These are phyloP conservation scores for Elsinoe fawcettii DNA, from an alignment of 2,329 filamentous ascomycete species.

Conservation along the genomic window DNA sequence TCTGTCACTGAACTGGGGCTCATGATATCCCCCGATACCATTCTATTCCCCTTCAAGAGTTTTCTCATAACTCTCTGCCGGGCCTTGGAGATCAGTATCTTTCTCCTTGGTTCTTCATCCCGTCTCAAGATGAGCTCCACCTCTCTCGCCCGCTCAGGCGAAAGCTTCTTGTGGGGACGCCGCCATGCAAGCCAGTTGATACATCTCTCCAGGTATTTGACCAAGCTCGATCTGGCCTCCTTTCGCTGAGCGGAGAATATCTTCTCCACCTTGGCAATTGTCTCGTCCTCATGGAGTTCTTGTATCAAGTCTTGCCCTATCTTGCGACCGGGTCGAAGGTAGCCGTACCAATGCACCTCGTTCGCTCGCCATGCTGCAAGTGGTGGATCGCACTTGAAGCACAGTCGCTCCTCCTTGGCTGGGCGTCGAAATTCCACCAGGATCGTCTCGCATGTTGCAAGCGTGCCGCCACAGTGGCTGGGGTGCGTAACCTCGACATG, in stretches of 20 bases:
- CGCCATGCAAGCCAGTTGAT: not conserved
- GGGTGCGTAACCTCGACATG: slow-evolving; percentile 1
- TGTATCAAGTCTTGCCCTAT: not conserved
- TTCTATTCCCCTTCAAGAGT: not conserved
- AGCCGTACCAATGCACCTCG: not conserved
- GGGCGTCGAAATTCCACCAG: not conserved
- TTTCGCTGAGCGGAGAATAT: not conserved
- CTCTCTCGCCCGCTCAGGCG: not conserved
- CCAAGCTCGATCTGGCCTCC: not conserved
- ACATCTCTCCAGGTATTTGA: not conserved
- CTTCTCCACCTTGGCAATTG: not conserved
- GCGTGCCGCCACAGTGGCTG: not conserved
- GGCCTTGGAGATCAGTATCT: not conserved
- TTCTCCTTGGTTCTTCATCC: not conserved
- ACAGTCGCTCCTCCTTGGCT: not conserved
- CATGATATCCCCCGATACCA: not conserved
- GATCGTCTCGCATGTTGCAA: not conserved
- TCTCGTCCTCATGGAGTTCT: not conserved
- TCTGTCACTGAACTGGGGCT: not conserved
- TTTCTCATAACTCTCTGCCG: not conserved
- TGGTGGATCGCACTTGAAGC: slow-evolving; percentile 1
- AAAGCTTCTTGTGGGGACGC: not conserved
- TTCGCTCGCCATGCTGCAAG: not conserved
- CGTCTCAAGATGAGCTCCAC: not conserved
- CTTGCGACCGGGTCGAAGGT: not conserved